Conservation (phyloP, 169 alveolate species). For the Condylostoma magnum region DNA sequence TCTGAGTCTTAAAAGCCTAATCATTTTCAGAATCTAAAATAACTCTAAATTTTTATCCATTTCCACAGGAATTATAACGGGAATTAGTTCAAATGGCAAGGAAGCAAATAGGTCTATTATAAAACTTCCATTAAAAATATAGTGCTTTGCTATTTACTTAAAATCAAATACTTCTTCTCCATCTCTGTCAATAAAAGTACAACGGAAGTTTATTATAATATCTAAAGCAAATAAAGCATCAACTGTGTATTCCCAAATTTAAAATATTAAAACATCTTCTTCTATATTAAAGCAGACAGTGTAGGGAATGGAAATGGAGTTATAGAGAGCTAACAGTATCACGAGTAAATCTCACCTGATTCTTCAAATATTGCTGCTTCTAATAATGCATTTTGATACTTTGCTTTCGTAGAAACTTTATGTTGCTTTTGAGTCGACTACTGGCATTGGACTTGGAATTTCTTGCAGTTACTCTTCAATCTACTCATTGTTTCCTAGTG, state of each 20-base stretch:
- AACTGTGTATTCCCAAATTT: conserved; percentile 10
- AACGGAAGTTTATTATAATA: conserved; percentile 39
- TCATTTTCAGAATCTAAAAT: conserved; percentile 40
- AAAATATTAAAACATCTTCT: neutral
- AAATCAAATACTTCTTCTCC: conserved; percentile 46
- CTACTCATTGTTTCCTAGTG: no score
- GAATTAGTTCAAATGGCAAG: conserved; percentile 42
- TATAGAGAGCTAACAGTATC: conserved; percentile 39
- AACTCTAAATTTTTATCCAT: neutral
- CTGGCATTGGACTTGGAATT: no score
- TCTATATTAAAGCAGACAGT: conserved; percentile 35
- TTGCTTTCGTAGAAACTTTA: no score
- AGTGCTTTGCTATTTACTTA: conserved; percentile 29
- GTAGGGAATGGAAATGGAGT: conserved; percentile 41
- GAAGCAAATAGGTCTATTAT: conserved; percentile 41
- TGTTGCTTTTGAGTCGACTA: no score
- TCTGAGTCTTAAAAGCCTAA: conserved; percentile 36
- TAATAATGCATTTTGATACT: no score
- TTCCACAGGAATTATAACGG: neutral
- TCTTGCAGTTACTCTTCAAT: no score
- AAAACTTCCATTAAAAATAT: conserved; percentile 31
- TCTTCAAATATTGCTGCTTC: neutral
- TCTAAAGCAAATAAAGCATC: conserved; percentile 42
- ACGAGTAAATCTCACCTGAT: conserved; percentile 50
- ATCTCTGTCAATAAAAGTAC: conserved; percentile 36